Percentiles rank a stretch among this genome's conserved stretches.
These are phyloP conservation scores for Tulasnella sp. DNA, from an alignment of 768 basidiomycete species.

Conservation along the genomic window DNA sequence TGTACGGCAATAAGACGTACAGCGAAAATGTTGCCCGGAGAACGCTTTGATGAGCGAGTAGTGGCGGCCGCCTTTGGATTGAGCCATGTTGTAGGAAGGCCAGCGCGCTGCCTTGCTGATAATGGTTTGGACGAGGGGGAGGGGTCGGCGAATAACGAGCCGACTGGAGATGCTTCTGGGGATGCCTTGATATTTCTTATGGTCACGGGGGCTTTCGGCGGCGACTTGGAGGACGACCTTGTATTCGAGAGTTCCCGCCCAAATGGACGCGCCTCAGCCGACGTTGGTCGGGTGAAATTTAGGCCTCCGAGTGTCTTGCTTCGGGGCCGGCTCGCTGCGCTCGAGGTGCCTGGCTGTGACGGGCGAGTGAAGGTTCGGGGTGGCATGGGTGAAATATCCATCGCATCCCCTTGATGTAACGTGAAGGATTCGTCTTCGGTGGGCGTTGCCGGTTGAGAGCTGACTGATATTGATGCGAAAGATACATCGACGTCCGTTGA, in stretches of 20 bases:
- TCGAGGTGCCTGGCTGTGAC: conserved; percentile 15
- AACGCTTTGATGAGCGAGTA: conserved; percentile 30
- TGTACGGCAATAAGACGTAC: conserved; percentile 25
- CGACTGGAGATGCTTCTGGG: conserved; percentile 17
- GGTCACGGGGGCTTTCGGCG: conserved; percentile 26
- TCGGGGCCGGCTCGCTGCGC: conserved; percentile 14
- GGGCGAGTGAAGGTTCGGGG: background rate
- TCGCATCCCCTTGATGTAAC: conserved; percentile 2
- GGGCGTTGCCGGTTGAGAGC: conserved; percentile 8
- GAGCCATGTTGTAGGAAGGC: conserved; percentile 29
- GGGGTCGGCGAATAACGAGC: conserved; percentile 21
- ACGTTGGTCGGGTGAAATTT: background rate
- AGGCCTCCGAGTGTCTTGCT: conserved; percentile 32
- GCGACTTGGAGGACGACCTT: conserved; percentile 1
- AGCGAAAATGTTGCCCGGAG: conserved; percentile 34
- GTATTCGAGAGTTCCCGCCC: conserved; percentile 35
- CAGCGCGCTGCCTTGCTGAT: conserved; percentile 23
- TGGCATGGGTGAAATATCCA: conserved; percentile 34
- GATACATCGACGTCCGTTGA: conserved; percentile 32
- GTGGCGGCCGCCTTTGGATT: background rate
- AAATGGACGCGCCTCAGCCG: conserved; percentile 28
- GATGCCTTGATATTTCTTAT: conserved; percentile 4
- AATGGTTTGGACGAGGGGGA: conserved; percentile 26
- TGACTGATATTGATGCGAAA: conserved; percentile 31
- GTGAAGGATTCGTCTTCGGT: conserved; percentile 16